These are phyloP conservation scores for Graphilbum fragrans DNA, from an alignment of 2,329 filamentous ascomycete genomes.

Conservation along the genomic window DNA sequence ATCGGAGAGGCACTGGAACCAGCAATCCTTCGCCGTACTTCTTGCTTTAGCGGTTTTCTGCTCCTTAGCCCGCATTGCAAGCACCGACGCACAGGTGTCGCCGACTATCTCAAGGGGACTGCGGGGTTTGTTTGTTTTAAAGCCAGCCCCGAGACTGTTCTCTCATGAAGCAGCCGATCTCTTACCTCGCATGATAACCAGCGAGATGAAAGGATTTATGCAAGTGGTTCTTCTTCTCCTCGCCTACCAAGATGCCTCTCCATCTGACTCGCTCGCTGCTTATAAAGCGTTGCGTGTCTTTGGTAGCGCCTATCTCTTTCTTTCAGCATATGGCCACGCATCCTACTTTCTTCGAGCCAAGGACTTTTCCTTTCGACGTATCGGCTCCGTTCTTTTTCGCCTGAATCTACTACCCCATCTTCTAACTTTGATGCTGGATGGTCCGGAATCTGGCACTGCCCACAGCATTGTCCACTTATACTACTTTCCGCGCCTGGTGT, in stretches of 20 bases:
- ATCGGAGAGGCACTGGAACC: slow-evolving; percentile 23
- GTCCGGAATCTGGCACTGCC: slow-evolving; percentile 23
- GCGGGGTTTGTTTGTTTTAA: no score
- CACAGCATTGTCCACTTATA: slow-evolving; percentile 40
- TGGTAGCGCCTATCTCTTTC: slow-evolving; percentile 47
- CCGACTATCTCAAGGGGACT: slow-evolving; percentile 12
- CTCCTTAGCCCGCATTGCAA: neutral
- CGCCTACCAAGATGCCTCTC: slow-evolving; percentile 42
- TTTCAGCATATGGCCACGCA: slow-evolving; percentile 50
- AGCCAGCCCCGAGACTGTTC: no score
- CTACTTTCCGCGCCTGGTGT: slow-evolving; percentile 40
- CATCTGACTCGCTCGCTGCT: slow-evolving; percentile 33
- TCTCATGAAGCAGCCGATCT: no score
- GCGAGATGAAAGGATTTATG: slow-evolving; percentile 59
- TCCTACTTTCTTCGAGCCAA: slow-evolving; percentile 41
- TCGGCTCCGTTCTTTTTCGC: slow-evolving; percentile 40
- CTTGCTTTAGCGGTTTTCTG: slow-evolving; percentile 2
- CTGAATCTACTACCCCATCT: slow-evolving; percentile 42
- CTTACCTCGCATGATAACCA: slow-evolving; percentile 41
- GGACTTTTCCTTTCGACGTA: slow-evolving; percentile 42
- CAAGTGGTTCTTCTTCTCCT: slow-evolving; percentile 38
- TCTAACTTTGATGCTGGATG: slow-evolving; percentile 39
- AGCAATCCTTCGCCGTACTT: slow-evolving; percentile 15
- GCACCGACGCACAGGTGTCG: neutral
- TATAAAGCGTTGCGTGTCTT: slow-evolving; percentile 42